These are phyloP conservation scores for Pythium aristosporum DNA, from an alignment of 352 stramenopile genomes.

Conservation along the genomic window DNA sequence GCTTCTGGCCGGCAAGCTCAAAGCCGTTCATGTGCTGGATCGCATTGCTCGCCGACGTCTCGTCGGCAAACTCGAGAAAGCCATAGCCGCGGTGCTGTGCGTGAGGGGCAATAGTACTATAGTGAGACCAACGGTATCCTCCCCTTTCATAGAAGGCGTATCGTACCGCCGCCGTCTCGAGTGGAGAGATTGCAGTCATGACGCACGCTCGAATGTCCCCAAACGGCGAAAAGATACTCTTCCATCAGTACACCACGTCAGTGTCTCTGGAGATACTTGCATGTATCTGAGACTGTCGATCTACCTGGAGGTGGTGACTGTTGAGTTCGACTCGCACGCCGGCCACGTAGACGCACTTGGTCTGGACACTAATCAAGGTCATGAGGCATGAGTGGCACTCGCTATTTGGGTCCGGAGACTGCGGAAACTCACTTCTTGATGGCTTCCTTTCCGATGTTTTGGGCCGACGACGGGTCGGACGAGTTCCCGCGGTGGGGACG, in stretches of 20 bases:
- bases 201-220: constrained; percentile 62
- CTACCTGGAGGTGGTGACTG: constrained; percentile 72
- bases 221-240: constrained; percentile 84
- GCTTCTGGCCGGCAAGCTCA: constrained; percentile 66
- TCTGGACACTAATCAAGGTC: constrained; percentile 40
- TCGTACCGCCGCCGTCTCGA: constrained; percentile 49
- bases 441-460: constrained; percentile 69
- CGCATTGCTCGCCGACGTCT: constrained; percentile 53
- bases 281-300: neutral
- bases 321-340: constrained; percentile 73
- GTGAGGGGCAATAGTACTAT: neutral
- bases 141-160: too few species aligned
- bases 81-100: constrained; percentile 67
- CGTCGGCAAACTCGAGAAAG: constrained; percentile 72
- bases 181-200: constrained; percentile 56
- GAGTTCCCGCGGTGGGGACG: constrained; percentile 70
- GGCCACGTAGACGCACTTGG: constrained; percentile 75
- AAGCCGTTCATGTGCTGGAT: constrained; percentile 87
- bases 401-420: neutral
- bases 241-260: neutral
- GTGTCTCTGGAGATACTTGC: neutral
- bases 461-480: constrained; percentile 43
- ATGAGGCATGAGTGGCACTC: neutral
- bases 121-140: neutral
- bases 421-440: constrained; percentile 63